Evolutionary conservation across 306 rosid genomes (phyloP), one percentile per base, ranked within the genome.

Genomic region (Vachellia collinsii): DNA sequence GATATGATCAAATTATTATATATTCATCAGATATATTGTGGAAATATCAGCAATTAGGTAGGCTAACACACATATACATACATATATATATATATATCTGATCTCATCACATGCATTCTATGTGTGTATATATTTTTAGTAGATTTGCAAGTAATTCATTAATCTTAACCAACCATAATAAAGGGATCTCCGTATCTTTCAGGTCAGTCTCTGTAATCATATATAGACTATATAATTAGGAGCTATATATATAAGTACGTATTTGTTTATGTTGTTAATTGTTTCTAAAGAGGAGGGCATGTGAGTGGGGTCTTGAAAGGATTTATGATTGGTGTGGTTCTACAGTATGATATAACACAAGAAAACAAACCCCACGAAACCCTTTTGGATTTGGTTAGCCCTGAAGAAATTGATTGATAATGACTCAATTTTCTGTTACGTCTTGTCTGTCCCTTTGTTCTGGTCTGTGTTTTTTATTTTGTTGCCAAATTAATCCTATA

Each of bases 281-380:
- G 23, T 29, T 29, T 22, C 10, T 1, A 59, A 20, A 47, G 81
- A 80, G 77, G 47, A 65, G 62, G 47, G 72, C 92, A 88, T 85
- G 93, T 84, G 89, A 67, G 89, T 88, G 89, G 90, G 93, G 93
- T 86, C 81, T 72, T 12, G 14, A n/a, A 14, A 58, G 46, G 66
- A 84, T 80, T 83, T 82, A n/a, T n/a, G 13, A 56, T 56, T 20
- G 63, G 61, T 22, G 11, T 65, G 58, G 70, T 78, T 73, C 56
- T 5, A 1, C 42, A 29, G 2, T 29, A 50, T 23, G n/a, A 62
- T 20, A 23, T 20, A 13, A 22, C 41, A 13, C 38, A 77, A 82
- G 43, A 58, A 75, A 44, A 73, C 20, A 10, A 59, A 14, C 50
- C 74, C 62, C 77, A 16, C 48, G 47, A 65, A 77, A 14, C 11